These are phyloP conservation scores for Beauveria sp. DNA, from an alignment of 2,329 filamentous ascomycete genomes.

Conservation along the genomic window DNA sequence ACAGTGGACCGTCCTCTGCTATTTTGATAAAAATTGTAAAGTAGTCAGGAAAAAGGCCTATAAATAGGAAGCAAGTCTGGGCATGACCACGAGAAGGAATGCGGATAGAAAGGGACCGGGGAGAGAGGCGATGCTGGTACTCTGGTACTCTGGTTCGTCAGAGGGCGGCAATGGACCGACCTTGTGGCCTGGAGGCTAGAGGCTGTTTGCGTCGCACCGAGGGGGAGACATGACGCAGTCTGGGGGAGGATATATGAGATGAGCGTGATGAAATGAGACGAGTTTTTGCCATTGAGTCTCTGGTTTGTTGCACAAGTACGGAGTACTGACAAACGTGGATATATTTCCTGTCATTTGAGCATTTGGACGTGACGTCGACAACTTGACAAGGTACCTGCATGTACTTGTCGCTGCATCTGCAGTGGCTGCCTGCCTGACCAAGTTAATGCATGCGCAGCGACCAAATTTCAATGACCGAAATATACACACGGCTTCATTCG, in stretches of 20 bases:
- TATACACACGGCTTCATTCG: too few species aligned
- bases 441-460: neutral
- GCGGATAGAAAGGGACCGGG: neutral
- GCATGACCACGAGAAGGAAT: neutral
- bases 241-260: neutral
- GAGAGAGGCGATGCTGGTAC: neutral
- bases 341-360: too few species aligned
- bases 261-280: neutral
- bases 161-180: neutral
- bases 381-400: too few species aligned
- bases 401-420: neutral
- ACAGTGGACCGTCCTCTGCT: neutral
- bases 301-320: neutral
- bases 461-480: neutral
- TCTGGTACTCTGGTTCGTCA: neutral
- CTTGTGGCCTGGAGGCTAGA: neutral
- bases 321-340: neutral
- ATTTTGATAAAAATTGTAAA: too few species aligned
- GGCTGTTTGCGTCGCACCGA: conserved; percentile 1
- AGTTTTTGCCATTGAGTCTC: neutral
- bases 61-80: neutral
- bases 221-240: neutral
- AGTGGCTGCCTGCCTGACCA: neutral
- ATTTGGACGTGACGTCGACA: too few species aligned
- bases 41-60: too few species aligned